phyloP scores from a whole-genome alignment of 2,329 filamentous ascomycete species.

The Pyrenophora graminea region DNA sequence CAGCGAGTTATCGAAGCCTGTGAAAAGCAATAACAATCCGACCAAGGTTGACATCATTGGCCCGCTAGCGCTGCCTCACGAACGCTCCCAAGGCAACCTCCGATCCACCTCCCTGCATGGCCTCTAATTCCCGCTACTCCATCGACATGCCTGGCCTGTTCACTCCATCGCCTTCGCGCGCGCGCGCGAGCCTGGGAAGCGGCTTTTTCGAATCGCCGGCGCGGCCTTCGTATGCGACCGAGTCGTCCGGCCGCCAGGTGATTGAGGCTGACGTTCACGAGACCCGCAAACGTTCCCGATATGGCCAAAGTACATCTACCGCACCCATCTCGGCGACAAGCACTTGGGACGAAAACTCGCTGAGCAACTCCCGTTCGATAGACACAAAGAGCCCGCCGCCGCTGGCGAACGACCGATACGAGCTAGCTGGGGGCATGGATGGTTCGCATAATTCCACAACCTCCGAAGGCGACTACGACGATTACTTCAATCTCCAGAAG shows the following conservation, averaged over 20 bases:
- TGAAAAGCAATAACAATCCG: conserved; percentile 10
- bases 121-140: conserved; percentile 22
- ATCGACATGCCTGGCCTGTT: conserved; percentile 38
- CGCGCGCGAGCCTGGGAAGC: conserved; percentile 18
- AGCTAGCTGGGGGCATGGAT: conserved; percentile 55
- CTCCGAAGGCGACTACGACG: conserved; percentile 49
- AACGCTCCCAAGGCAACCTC: conserved; percentile 27
- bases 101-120: conserved; percentile 29
- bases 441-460: conserved; percentile 48
- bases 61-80: conserved; percentile 7
- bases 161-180: conserved; percentile 23
- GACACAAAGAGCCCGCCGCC: conserved; percentile 47
- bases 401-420: conserved; percentile 58
- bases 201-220: conserved; percentile 28
- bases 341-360: conserved; percentile 26
- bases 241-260: conserved; percentile 37
- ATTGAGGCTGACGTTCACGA: conserved; percentile 34
- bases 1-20: conserved; percentile 5
- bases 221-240: conserved; percentile 30
- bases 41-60: conserved; percentile 18
- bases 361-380: conserved; percentile 27
- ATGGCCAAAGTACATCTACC: conserved; percentile 10
- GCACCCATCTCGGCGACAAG: conserved; percentile 19
- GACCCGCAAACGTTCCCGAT: conserved; percentile 39
- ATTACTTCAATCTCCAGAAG: conserved; percentile 46